Evolutionary conservation across 2,329 filamentous ascomycete genomes (phyloP), one percentile per base, ranked within the genome.

Genomic region (Penicillium hesseltinei): DNA sequence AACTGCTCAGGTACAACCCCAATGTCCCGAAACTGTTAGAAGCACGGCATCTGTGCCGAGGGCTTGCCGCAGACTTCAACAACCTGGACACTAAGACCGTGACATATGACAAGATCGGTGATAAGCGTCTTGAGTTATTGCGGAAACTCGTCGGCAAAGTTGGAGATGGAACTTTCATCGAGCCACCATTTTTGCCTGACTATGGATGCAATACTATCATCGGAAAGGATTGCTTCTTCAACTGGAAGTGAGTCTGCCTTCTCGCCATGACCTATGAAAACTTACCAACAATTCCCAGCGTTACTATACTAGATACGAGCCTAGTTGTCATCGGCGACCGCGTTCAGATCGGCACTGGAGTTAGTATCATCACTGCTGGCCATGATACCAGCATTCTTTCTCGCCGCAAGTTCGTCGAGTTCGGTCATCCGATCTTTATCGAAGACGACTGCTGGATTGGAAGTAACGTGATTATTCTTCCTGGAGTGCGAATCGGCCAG

Each of bases 251-350:
- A 50, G 64, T 61, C 10, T 17, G 2, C 2, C 8, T 21, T 29
- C 11, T 19, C 7, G 10, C 8, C 11, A 1, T 21, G 11, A 8
- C 10, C 5, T 0, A 39, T 23, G 7, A 1, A 5, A 8, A 43
- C 10, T 31, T 45, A 17, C 33, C 31, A 47, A 51, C 38, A 8
- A 15, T 15, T 21, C 11, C 21, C 67, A 90, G 88, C 64, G 78
- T 84, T 21, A 75, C 79, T 0, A 79, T 84, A 29, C 69, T 84
- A 10, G 82, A 85, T 61, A 82, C 79, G 29, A 77, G 76, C 2
- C 70, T 84, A 0, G 79, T 85, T 1, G 77, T 77, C 0, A 82
- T 84, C 23, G 82, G 82, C 1, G 77, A 83, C 23, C 70, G 81
- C 1, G 79, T 81, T 15, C 80, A 83, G 70, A 73, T 83, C 43